These are phyloP conservation scores for Elaeis oleifera DNA, from an alignment of 202 grass and related monocot genomes.

Conservation along the genomic window DNA sequence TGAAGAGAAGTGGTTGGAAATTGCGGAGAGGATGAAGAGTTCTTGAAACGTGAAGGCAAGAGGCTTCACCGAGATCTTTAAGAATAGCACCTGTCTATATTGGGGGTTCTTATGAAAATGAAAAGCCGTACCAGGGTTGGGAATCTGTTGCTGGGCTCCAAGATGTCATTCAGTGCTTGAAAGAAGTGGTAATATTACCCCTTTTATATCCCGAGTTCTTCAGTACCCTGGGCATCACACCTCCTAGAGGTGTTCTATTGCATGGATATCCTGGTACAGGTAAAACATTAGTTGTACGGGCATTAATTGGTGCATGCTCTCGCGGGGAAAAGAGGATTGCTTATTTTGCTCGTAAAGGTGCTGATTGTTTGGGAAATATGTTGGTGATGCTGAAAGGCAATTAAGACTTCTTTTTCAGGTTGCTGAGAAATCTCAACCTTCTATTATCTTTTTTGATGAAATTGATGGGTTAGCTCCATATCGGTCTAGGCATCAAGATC, in stretches of 20 bases:
- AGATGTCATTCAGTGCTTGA: constrained; percentile 86
- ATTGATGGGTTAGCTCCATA: constrained; percentile 91
- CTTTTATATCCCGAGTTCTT: constrained; percentile 92
- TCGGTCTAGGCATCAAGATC: constrained; percentile 80
- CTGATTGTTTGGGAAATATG: constrained; percentile 99
- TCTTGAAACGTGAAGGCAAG: constrained; percentile 88
- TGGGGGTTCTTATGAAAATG: constrained; percentile 62
- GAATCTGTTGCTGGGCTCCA: constrained; percentile 94
- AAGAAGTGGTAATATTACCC: constrained; percentile 91
- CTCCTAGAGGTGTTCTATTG: constrained; percentile 89
- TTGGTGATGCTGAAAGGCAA: constrained; percentile 93
- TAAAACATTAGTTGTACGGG: constrained; percentile 88
- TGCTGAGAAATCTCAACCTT: constrained; percentile 93
- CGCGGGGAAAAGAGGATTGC: constrained; percentile 83
- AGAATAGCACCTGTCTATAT: constrained; percentile 91
- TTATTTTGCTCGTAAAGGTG: constrained; percentile 97
- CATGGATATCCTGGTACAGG: constrained; percentile 95
- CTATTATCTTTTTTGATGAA: constrained; percentile 99
- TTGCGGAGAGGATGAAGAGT: constrained; percentile 96
- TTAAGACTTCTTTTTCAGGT: constrained; percentile 95
- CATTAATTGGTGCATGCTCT: constrained; percentile 94
- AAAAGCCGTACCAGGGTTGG: constrained; percentile 57
- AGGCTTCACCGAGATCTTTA: constrained; percentile 86
- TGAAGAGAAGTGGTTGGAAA: constrained; percentile 99
- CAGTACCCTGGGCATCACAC: constrained; percentile 61